Conservation (phyloP, 1,284 basidiomycete species). For the Sporisorium iseilematis-ciliati region DNA sequence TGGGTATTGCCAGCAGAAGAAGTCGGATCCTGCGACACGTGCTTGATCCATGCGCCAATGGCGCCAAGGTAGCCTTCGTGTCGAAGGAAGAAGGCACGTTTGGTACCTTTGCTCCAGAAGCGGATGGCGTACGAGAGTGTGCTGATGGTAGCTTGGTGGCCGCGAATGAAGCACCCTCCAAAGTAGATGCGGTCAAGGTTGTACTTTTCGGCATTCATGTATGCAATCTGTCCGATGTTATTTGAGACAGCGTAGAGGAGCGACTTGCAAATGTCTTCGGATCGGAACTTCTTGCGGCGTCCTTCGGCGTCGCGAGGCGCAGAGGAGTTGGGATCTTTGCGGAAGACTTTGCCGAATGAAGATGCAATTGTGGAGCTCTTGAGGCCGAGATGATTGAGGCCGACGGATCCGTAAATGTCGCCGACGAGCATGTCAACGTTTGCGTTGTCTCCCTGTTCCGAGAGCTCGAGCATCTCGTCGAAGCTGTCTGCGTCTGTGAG, state of each 20-base stretch:
- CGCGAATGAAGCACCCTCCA: slow-evolving; percentile 98
- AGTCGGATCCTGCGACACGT: slow-evolving; percentile 51
- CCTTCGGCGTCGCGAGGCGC: slow-evolving; percentile 41
- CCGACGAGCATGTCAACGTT: slow-evolving; percentile 98
- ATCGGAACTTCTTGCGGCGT: slow-evolving; percentile 79
- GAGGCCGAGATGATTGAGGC: slow-evolving; percentile 75
- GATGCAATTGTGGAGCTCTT: slow-evolving; percentile 98
- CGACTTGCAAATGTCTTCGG: slow-evolving; percentile 90
- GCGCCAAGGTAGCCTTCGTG: slow-evolving; percentile 97
- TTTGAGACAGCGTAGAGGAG: slow-evolving; percentile 96
- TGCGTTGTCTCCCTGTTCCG: slow-evolving; percentile 92
- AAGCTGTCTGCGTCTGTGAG: slow-evolving; percentile 95
- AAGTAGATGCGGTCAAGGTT: slow-evolving; percentile 97
- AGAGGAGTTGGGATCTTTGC: slow-evolving; percentile 73
- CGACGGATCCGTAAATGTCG: slow-evolving; percentile 94
- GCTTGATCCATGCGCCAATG: slow-evolving; percentile 69
- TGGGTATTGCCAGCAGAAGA: slow-evolving; percentile 19
- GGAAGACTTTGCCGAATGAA: slow-evolving; percentile 98
- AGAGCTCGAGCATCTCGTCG: slow-evolving; percentile 96
- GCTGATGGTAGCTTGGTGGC: slow-evolving; percentile 95
- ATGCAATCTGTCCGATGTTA: slow-evolving; percentile 99
- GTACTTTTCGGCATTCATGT: slow-evolving; percentile 99
- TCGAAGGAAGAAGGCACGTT: slow-evolving; percentile 93
- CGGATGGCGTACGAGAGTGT: slow-evolving; percentile 98
- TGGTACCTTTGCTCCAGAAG: slow-evolving; percentile 99